Conservation (phyloP, 805 yeast genomes). For the Saccharomycopsis synnaedendra region DNA sequence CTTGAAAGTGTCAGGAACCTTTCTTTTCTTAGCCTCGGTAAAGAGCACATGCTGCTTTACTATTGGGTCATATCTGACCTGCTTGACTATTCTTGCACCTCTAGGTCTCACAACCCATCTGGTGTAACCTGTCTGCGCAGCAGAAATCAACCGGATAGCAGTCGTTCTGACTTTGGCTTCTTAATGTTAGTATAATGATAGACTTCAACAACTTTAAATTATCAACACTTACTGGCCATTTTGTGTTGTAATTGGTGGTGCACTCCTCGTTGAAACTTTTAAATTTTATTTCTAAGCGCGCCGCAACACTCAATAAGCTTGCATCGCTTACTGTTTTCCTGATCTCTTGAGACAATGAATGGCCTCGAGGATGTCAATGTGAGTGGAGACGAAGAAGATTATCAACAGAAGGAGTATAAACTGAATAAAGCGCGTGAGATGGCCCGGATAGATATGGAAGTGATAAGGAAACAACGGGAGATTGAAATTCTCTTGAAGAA, state of each 20-base stretch:
- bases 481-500: slow-evolving; percentile 12
- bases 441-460: slow-evolving; percentile 10
- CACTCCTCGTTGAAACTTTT: not conserved
- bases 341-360: not conserved
- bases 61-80: slow-evolving; percentile 74
- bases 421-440: slow-evolving; percentile 11
- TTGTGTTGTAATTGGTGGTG: not conserved
- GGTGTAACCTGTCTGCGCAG: slow-evolving; percentile 84
- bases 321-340: not conserved
- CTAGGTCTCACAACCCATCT: slow-evolving; percentile 76
- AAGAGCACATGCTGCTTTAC: slow-evolving; percentile 88
- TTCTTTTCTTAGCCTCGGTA: slow-evolving; percentile 81
- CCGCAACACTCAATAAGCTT: not conserved
- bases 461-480: slow-evolving; percentile 5
- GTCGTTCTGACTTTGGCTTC: slow-evolving; percentile 56
- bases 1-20: slow-evolving; percentile 44
- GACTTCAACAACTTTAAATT: not conserved
- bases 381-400: slow-evolving; percentile 14
- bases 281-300: not conserved
- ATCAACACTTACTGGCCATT: slow-evolving; percentile 6
- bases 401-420: slow-evolving; percentile 9
- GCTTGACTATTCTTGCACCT: slow-evolving; percentile 66
- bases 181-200: not conserved
- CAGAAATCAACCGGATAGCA: slow-evolving; percentile 73
- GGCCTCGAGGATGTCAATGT: not conserved